Base-by-base conservation (phyloP, 768 basidiomycete genomes). In the Boletus sp. region DNA sequence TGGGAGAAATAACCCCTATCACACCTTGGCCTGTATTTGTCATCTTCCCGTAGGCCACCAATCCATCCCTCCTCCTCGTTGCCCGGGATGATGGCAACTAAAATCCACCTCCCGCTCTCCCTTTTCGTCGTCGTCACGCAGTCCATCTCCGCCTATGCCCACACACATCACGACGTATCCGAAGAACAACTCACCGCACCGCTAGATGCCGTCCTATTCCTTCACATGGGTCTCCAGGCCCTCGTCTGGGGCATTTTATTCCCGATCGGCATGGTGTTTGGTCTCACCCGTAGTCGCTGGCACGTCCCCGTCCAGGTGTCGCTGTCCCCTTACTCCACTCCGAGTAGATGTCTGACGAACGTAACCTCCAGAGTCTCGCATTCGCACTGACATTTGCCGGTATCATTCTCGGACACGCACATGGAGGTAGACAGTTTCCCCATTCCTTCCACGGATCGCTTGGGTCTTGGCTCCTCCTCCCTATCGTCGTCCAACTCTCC, bases 221-320 rank as follows among this genome's bases (percentile, higher is more conserved):
- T 92, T 21, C 93, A 96, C 67, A 93, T 94, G 49, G 75, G 77
- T 32, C 68, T 96, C 13, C 94, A 97, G 62, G 82, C 79, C 3
- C 62, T 79, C 8, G 83, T 90, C 5, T 96, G 94, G 94, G 92
- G 91, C 4, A 62, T 96, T 3, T 65, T 93, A 32, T 97, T 96
- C 64, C 94, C 94, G 0, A 76, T 85, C 7, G 94, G 86, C 29
- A 88, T 89, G 87, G 84, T 90, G 0, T 71, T 90, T 5, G 87
- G 87, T 17, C 72, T 91, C 15, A 72, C 83, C n/a, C 78, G 84
- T 55, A 94, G 92, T 69, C 80, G 84, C 63, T 95, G 89, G 85
- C 94, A 97, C 69, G 92, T 94, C 41, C 93, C 94, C 6, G 68
- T 93, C 5, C 94, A 96, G 73, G 89, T 58, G 29, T 43, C 34